Evolutionary conservation across 2,329 filamentous ascomycete genomes (phyloP), one percentile per base, ranked within the genome.

Genomic region (Xylaria polymorpha): DNA sequence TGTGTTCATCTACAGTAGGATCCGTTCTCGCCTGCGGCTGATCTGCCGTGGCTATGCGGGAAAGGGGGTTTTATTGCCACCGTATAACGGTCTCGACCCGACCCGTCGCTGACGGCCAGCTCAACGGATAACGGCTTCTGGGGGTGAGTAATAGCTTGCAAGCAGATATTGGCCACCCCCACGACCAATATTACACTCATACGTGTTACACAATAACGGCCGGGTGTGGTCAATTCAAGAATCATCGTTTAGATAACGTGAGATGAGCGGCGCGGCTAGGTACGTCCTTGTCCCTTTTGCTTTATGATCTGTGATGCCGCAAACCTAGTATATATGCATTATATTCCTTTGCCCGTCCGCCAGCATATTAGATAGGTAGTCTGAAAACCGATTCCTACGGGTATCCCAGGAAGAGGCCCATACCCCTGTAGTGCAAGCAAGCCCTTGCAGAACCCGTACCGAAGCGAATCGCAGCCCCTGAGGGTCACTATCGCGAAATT

Each of bases 401-500:
- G 61, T 68, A 68, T 68, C 57, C 57, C 61, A 48, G 69, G 59
- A 65, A 62, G 64, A 55, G 14, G 61, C 43, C 64, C 67, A 61
- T 53, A 55, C 22, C 46, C 25, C 37, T 55, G 48, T 53, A 18
- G 12, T 56, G 51, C 39, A 56, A 56, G 51, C 51, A 56, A 25
- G n/a, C 44, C 32, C n/a, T 50, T 50, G 53, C 44, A 61, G 64
- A 62, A 20, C 48, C 44, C 18, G 14, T 67, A 7, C 56, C 29
- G 22, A 57, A 46, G 25, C 32, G 61, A 32, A 32, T 14, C 22
- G 56, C 43, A n/a, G 56, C 50, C 43, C 32, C 48, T 8, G 43
- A 43, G 32, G 18, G 32, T 22, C 25, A 6, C 44, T 55, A 60
- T 72, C 62, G 69, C 50, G 71, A 70, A 68, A 74, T 70, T 20